Base-by-base conservation (phyloP, 371 early-diverging fungal genomes). In the Lichtheimia hyalospora region DNA sequence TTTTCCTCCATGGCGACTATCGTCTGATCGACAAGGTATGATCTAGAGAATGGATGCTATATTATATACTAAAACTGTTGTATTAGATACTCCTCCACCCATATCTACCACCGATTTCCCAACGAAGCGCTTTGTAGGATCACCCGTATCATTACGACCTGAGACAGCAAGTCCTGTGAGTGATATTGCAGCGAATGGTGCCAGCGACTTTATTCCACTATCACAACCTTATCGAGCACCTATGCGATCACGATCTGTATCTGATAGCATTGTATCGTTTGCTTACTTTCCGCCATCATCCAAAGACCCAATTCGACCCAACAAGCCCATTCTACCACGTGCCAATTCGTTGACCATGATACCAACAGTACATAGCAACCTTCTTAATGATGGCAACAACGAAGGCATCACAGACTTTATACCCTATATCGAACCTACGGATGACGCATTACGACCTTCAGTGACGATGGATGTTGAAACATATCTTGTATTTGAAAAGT, bases 381-480 rank as follows among this genome's bases (percentile, higher is more conserved):
- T 44, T 18, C 44, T 7, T 21, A 46, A 46, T 46, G 46, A 46
- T 46, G 46, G 21, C 21, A 46, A 21, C 46, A 21, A 16, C 46
- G 46, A 21, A 48, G 2, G 2, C 24, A 34, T 52, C 41, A 59
- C 18, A 39, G 57, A 53, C 20, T 51, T 6, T 43, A 54, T 43
- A 42, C 39, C 52, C 52, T 16, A 43, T 20, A 16, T 46, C 21
- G 16, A 18, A 28, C 42, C 54, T 53, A 18, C 41, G 12, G 58
- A 54, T 18, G 40, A 46, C 46, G 44, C 39, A 42, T 18, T 49
- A 8, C 55, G 71, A 28, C 71, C 67, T 3, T 54, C 51, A 4
- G 64, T 68, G 1, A 52, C 48, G 0, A 76, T 81, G 67, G 69
- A 77, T 49, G 53, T 75, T 0, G 58, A 69, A 8, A 77, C 77